phyloP scores from a whole-genome alignment of 1,284 basidiomycete genomes.

The Xerocomus minutiporus region DNA sequence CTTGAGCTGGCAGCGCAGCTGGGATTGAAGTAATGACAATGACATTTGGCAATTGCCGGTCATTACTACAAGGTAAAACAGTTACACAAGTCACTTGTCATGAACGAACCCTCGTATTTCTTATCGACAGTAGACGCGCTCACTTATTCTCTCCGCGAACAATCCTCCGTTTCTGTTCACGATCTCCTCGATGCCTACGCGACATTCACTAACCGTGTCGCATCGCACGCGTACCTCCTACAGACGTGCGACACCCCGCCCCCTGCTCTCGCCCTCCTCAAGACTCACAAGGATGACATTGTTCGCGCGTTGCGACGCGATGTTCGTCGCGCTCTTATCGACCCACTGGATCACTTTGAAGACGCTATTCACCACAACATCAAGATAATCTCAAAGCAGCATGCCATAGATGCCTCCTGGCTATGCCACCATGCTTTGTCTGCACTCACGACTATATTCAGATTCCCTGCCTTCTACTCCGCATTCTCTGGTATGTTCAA shows the following conservation, averaged over 20 bases:
- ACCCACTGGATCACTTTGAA: slow-evolving; percentile 28
- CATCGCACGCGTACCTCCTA: slow-evolving; percentile 31
- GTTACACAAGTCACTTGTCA: not conserved
- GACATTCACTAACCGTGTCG: slow-evolving; percentile 43
- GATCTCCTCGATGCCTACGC: slow-evolving; percentile 58
- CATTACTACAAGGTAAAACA: no score
- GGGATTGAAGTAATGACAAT: not conserved
- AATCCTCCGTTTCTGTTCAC: slow-evolving; percentile 38
- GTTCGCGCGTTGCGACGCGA: slow-evolving; percentile 45
- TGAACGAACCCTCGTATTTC: slow-evolving; percentile 30
- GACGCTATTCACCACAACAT: not conserved
- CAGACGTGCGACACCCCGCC: slow-evolving; percentile 13
- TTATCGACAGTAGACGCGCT: slow-evolving; percentile 46
- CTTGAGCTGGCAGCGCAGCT: not conserved
- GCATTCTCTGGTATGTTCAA: slow-evolving; percentile 50
- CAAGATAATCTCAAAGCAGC: slow-evolving; percentile 33
- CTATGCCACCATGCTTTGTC: slow-evolving; percentile 51
- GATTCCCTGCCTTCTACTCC: slow-evolving; percentile 39
- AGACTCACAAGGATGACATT: slow-evolving; percentile 31
- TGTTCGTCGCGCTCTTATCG: slow-evolving; percentile 40
- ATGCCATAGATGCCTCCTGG: slow-evolving; percentile 38
- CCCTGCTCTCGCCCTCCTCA: slow-evolving; percentile 34
- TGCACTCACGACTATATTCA: slow-evolving; percentile 45
- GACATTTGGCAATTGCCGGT: no score
- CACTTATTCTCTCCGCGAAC: slow-evolving; percentile 39